These are phyloP conservation scores for Mycosphaerella sp. DNA, from an alignment of 2,329 filamentous ascomycete genomes.

Conservation along the genomic window DNA sequence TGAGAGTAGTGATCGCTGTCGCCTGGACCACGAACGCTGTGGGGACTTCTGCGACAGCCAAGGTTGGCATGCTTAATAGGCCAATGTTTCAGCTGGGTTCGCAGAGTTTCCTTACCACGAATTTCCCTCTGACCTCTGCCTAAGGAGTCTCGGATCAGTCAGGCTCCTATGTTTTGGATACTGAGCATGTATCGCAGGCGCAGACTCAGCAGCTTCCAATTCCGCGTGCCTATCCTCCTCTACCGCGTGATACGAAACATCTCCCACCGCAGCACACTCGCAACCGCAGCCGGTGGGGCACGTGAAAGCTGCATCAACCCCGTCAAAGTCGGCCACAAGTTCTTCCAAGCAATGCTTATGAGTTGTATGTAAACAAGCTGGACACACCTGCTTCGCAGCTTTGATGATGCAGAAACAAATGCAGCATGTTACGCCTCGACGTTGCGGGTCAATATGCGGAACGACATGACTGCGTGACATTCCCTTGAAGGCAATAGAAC, in stretches of 20 bases:
- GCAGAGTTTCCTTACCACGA: slow-evolving; percentile 10
- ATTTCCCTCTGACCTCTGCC: slow-evolving; percentile 20
- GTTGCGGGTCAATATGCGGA: slow-evolving; percentile 3
- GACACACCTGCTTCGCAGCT: slow-evolving; percentile 29
- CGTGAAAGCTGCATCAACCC: slow-evolving; percentile 17
- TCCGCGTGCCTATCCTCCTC: not conserved
- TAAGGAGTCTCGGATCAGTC: slow-evolving; percentile 25
- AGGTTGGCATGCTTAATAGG: no score
- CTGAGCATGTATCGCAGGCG: not conserved
- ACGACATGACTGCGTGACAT: not conserved
- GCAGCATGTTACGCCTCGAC: slow-evolving; percentile 21
- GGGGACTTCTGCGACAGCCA: no score
- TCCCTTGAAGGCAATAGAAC: not conserved
- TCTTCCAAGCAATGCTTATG: slow-evolving; percentile 26
- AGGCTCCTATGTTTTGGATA: slow-evolving; percentile 23
- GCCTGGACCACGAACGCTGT: no score
- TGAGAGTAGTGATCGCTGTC: no score
- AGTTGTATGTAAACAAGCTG: slow-evolving; percentile 27
- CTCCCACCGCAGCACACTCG: slow-evolving; percentile 18
- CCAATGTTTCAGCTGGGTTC: not conserved
- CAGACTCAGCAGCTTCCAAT: not conserved
- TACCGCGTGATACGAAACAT: slow-evolving; percentile 11
- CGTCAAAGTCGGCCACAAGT: slow-evolving; percentile 8
- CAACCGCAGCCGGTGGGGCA: slow-evolving; percentile 32
- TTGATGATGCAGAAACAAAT: slow-evolving; percentile 27